Evolutionary conservation across 2,329 filamentous ascomycete genomes (phyloP), one percentile per base, ranked within the genome.

Genomic region (Aspergillus novofumigatus): DNA sequence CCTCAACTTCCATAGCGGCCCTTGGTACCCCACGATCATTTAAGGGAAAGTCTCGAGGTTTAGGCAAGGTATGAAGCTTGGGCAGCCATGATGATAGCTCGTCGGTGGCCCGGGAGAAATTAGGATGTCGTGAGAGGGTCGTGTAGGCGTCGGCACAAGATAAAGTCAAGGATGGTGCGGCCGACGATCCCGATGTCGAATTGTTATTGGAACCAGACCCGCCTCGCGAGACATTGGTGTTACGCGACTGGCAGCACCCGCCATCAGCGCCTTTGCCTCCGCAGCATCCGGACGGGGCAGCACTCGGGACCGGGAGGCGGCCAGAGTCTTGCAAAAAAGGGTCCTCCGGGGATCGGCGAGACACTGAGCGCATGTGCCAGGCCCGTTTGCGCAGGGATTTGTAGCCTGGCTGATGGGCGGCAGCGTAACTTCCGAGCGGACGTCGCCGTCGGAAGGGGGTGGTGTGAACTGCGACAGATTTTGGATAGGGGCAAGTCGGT

Each of bases 241-340:
- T 62, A 52, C 70, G 69, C 10, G 72, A 73, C 59, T 78, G 77
- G 67, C 88, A 91, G 72, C 88, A 90, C 38, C 86, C 86, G 14
- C 83, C 84, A 14, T 80, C 82, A 20, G 77, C 72, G 44, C 78
- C 79, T 57, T 82, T 83, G 49, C 86, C 85, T 47, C 86, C 84
- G 65, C 84, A 85, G 72, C 88, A 90, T 58, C 69, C 68, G 54
- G 81, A 79, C 51, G 75, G 67, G 59, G 66, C 67, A 45, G 65
- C 69, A 60, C 67, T 70, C 54, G 67, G 58, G 72, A 67, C 57
- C 71, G 76, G 57, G 71, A 87, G 59, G 89, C 89, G 25, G 90
- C 89, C 53, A 93, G 83, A 10, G 89, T 88, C 60, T 90, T 88
- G 74, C 90, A 94, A 78, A 94, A 94, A 41, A 92, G 83, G 1